A percentile compares a stretch with the other conserved stretches of the same genome.
Evolutionary conservation across 2,329 filamentous ascomycete species (phyloP).

Genomic region (Cordyceps militaris): DNA sequence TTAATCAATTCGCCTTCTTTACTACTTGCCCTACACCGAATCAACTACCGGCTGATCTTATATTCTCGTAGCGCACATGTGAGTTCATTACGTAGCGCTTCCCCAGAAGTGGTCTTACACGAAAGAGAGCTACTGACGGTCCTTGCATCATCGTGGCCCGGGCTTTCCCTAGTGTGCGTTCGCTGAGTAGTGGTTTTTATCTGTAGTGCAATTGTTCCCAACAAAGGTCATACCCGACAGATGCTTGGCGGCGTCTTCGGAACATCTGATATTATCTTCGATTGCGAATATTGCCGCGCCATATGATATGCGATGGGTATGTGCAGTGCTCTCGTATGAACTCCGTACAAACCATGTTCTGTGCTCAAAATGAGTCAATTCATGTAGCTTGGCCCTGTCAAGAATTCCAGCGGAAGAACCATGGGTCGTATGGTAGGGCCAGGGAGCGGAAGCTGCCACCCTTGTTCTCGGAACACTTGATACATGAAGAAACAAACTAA

Average conservation of each 20-base stretch:
- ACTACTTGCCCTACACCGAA: too few relatives aligned
- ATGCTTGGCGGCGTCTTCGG: too few relatives aligned
- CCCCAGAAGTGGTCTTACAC: background rate
- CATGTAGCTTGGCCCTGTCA: background rate
- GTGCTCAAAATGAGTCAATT: background rate
- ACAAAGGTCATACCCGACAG: too few relatives aligned
- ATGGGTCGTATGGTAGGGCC: background rate
- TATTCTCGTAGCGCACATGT: background rate
- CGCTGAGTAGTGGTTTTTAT: background rate
- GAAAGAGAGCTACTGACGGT: background rate
- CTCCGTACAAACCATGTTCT: background rate
- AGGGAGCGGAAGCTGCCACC: background rate
- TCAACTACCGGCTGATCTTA: background rate
- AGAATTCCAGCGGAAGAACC: background rate
- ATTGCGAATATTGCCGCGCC: background rate
- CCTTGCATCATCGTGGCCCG: background rate
- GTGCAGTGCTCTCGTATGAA: too few relatives aligned
- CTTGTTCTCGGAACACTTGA: background rate
- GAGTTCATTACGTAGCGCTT: background rate
- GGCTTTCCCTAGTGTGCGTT: background rate
- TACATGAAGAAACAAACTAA: background rate
- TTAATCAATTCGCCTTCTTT: too few relatives aligned
- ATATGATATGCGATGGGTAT: too few relatives aligned
- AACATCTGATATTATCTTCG: too few relatives aligned
- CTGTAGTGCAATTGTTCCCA: background rate